These are phyloP conservation scores for Biscogniauxia mediterranea DNA, from an alignment of 2,329 filamentous ascomycete genomes.

Conservation along the genomic window DNA sequence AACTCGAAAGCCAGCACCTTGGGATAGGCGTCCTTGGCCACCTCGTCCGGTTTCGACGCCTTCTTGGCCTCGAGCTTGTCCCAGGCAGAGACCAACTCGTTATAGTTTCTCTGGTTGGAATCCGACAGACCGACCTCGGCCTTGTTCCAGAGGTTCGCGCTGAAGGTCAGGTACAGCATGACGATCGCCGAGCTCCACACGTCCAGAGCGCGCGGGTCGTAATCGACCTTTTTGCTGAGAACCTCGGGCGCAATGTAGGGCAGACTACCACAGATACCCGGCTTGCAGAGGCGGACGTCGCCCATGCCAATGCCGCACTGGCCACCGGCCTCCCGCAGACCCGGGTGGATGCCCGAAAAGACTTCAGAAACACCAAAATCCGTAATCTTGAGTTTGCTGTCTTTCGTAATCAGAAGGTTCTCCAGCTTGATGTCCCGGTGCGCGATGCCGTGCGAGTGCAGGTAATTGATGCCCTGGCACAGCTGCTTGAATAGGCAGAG, in stretches of 20 bases:
- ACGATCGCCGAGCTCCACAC: constrained; percentile 86
- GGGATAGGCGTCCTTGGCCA: constrained; percentile 64
- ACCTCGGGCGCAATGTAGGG: constrained; percentile 90
- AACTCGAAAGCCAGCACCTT: constrained; percentile 63
- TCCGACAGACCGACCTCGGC: constrained; percentile 45
- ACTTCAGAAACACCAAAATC: constrained; percentile 90
- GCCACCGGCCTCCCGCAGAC: constrained; percentile 68
- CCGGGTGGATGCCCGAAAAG: constrained; percentile 79
- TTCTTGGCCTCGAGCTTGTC: constrained; percentile 62
- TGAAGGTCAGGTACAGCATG: constrained; percentile 73
- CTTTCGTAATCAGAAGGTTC: constrained; percentile 75
- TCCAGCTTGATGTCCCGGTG: constrained; percentile 91
- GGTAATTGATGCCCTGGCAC: constrained; percentile 75
- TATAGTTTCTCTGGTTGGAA: constrained; percentile 55
- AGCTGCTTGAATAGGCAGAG: constrained; percentile 89
- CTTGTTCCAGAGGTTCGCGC: constrained; percentile 71
- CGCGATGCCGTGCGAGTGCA: constrained; percentile 81
- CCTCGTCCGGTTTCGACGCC: constrained; percentile 30
- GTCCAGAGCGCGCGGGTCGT: constrained; percentile 76
- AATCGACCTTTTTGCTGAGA: constrained; percentile 61
- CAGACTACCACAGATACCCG: constrained; percentile 80
- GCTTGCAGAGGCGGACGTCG: constrained; percentile 67
- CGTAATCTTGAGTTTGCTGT: constrained; percentile 84
- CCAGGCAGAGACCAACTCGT: constrained; percentile 66
- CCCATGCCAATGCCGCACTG: constrained; percentile 73